Conservation (phyloP, 768 basidiomycete genomes). For the Royoungia palumana region DNA sequence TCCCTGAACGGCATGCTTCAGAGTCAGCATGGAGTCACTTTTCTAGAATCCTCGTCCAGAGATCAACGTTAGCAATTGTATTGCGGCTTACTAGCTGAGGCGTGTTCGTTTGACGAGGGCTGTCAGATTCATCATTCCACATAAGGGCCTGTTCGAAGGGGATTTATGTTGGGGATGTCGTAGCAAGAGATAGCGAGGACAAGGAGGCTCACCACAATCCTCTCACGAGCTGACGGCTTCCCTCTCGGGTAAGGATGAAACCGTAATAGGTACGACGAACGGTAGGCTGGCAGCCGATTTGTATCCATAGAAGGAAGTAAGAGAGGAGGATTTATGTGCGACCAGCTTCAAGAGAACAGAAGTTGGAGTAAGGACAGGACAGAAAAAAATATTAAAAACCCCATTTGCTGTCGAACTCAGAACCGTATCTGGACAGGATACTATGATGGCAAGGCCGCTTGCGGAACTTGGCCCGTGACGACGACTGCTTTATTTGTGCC, state of each 20-base stretch:
- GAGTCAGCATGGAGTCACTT: not conserved
- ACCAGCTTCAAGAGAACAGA: conserved; percentile 1
- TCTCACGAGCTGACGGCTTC: conserved; percentile 24
- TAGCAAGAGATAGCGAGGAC: conserved; percentile 3
- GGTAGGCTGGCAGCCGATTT: conserved; percentile 19
- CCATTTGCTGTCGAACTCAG: conserved; percentile 18
- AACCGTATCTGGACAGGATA: conserved; percentile 21
- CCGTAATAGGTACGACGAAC: conserved; percentile 27
- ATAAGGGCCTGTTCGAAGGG: conserved; percentile 8
- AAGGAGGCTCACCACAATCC: conserved; percentile 17
- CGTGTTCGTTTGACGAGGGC: not conserved
- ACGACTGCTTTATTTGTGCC: conserved; percentile 6
- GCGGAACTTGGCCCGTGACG: conserved; percentile 16
- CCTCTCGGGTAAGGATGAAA: conserved; percentile 31
- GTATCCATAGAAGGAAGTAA: conserved; percentile 16
- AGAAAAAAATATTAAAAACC: conserved; percentile 1
- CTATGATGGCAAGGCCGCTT: conserved; percentile 24
- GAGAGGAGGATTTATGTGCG: not conserved
- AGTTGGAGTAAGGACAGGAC: not conserved
- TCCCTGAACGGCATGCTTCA: conserved; percentile 8
- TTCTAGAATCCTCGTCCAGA: conserved; percentile 13
- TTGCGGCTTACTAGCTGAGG: conserved; percentile 3
- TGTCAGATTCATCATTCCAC: not conserved
- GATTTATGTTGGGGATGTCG: conserved; percentile 6
- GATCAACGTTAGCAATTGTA: not conserved